A percentile compares a stretch with the other conserved stretches of the same genome.
These are phyloP conservation scores for Trichosporon sp. DNA, from an alignment of 1,284 basidiomycete genomes.

Conservation along the genomic window DNA sequence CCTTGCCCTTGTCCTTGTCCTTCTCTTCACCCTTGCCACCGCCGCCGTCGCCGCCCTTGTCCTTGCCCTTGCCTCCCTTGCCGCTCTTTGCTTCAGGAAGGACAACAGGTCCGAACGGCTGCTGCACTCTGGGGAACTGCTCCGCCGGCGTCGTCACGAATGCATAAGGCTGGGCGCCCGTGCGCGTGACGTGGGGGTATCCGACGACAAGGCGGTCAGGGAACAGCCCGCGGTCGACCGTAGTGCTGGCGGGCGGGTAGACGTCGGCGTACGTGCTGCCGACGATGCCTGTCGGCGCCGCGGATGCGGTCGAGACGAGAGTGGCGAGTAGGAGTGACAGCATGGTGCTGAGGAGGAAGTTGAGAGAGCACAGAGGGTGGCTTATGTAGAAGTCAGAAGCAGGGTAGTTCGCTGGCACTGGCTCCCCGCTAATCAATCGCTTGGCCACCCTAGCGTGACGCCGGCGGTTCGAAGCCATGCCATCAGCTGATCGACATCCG, in stretches of 20 bases:
- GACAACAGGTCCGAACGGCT: conserved; percentile 48
- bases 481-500: neutral
- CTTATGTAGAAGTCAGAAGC: neutral
- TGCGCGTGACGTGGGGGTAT: conserved; percentile 52
- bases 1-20: neutral
- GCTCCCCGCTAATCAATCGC: too few species aligned
- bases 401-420: neutral
- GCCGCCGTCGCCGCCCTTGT: neutral
- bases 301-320: neutral
- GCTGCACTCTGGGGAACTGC: conserved; percentile 46
- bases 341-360: neutral
- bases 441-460: too few species aligned
- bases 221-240: conserved; percentile 42
- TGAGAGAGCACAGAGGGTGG: neutral
- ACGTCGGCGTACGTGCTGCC: conserved; percentile 31
- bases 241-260: conserved; percentile 30
- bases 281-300: neutral
- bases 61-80: conserved; percentile 17
- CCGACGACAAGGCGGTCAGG: conserved; percentile 52
- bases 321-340: neutral
- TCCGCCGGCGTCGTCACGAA: conserved; percentile 51
- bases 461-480: neutral
- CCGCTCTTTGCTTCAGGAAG: conserved; percentile 36
- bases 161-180: conserved; percentile 54
- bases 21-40: conserved; percentile 18